Evolutionary conservation across 177 flowering plant species (phyloP), one percentile per base, ranked within the genome.

Genomic region (Vitis hybrid): DNA sequence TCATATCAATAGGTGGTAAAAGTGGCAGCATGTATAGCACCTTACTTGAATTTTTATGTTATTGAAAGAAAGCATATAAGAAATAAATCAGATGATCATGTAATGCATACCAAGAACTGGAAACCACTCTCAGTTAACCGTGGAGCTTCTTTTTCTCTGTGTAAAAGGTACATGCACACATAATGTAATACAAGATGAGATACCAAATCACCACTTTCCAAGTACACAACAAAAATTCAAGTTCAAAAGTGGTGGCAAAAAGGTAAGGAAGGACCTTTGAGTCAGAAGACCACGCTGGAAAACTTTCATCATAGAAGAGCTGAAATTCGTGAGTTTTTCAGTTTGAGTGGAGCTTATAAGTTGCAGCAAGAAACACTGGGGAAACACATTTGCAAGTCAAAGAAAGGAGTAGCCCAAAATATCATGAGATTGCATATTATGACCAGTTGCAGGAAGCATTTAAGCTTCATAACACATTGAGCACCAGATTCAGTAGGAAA

Each of bases 341-440:
- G 83, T 86, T 80, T 89, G 92, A 50, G 79, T 58, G 52, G 97
- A 85, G 81, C 74, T 90, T 75, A 91, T 88, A 69, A 94, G 95
- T 80, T 91, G 97, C 78, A 94, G 85, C 85, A 92, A 83, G 81
- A 94, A 94, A 80, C 88, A 72, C 99, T 92, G 89, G 18, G 75
- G 76, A 66, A 70, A 60, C 81, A 83, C 54, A 74, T 72, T 60
- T 65, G 60, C 30, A 80, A 49, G 57, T 63, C 60, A 73, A 58
- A 15, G 71, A 72, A 68, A 62, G 74, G 63, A 52, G 15, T 45
- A 78, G 60, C 65, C 68, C 32, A 74, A 73, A 72, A 56, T 21
- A 54, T 30, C 49, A 79, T n/a, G 14, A 57, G 62, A 57, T 45
- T 49, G 62, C 68, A 77, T 5, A 55, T 30, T 10, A 40, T 40